Base-by-base conservation (phyloP, 2,329 filamentous ascomycete genomes). In the Pseudogymnoascus sp. region DNA sequence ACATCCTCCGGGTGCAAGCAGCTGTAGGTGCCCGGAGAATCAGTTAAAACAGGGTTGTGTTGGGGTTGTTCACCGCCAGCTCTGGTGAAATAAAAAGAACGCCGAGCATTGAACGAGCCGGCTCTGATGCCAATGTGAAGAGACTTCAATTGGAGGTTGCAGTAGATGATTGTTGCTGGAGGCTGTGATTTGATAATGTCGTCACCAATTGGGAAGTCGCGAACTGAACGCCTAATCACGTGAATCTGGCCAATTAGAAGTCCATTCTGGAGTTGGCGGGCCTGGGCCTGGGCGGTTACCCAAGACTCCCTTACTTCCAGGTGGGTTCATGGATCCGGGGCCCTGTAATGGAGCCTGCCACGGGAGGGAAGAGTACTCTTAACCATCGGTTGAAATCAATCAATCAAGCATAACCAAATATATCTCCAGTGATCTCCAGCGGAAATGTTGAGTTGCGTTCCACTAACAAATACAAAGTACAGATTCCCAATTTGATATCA, bases 381-480 rank as follows among this genome's bases (percentile, higher is more conserved):
- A 56, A 33, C 29, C 50, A 33, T 56, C 26, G 13, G 29, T 21
- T 21, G 29, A 56, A 56, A 56, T 56, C 29, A 33, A 21, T 56
- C 29, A 56, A 56, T 56, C 50, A 56, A 56, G 29, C 50, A 56
- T 56, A 56, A 33, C 50, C 50, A 56, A 29, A 56, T 56, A 56
- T 33, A 9, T 33, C 15, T 33, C 26, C 13, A 33, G n/a, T 33
- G 50, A 56, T 56, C 44, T 33, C 50, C 50, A 56, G 17, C 2
- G 50, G 29, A 21, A 33, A 31, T 4, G 17, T 56, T 56, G 26
- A 56, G 29, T 21, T 56, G 50, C 50, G 50, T 56, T 56, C 29
- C 50, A 56, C 50, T 15, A 56, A 33, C 29, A 33, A 33, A n/a
- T n/a, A 56, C 29, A 56, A 4, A 15, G 50, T n/a, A 56, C 50